A percentile compares a stretch with the other conserved stretches of the same genome.
phyloP scores from a whole-genome alignment of 805 yeast species.

The Yarrowia sp. region DNA sequence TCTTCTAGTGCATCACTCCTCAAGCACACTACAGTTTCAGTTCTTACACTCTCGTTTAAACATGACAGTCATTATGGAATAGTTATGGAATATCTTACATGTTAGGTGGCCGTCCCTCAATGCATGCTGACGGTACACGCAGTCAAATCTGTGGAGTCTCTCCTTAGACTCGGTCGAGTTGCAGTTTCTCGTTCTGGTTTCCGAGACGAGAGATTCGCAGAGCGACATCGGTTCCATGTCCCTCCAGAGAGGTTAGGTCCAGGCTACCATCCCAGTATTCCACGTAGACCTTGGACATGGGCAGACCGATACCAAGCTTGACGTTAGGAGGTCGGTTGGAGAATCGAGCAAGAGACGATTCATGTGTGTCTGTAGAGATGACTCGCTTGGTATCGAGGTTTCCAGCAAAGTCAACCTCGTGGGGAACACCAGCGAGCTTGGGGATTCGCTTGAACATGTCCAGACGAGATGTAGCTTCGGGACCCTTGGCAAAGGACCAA shows the following conservation, averaged over 20 bases:
- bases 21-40: too few relatives aligned
- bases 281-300: constrained; percentile 90
- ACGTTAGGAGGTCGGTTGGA: constrained; percentile 75
- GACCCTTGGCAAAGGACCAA: constrained; percentile 79
- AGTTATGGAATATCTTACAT: constrained; percentile 19
- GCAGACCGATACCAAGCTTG: constrained; percentile 86
- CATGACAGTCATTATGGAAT: constrained; percentile 23
- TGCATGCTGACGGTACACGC: constrained; percentile 25
- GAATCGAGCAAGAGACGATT: constrained; percentile 67
- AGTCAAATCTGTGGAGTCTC: neutral
- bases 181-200: constrained; percentile 63
- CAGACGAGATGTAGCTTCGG: constrained; percentile 45
- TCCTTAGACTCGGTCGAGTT: constrained; percentile 70
- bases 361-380: constrained; percentile 40
- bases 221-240: constrained; percentile 90
- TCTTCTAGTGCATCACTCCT: too few relatives aligned
- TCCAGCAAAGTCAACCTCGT: constrained; percentile 45
- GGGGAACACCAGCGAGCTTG: constrained; percentile 47
- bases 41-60: neutral
- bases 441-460: constrained; percentile 48
- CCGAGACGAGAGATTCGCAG: constrained; percentile 82
- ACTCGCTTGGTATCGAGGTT: constrained; percentile 22
- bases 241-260: constrained; percentile 81
- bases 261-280: constrained; percentile 97
- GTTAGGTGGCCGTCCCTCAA: constrained; percentile 19